phyloP scores from a whole-genome alignment of 1,284 basidiomycete genomes.

The Pisolithus thermaeus region DNA sequence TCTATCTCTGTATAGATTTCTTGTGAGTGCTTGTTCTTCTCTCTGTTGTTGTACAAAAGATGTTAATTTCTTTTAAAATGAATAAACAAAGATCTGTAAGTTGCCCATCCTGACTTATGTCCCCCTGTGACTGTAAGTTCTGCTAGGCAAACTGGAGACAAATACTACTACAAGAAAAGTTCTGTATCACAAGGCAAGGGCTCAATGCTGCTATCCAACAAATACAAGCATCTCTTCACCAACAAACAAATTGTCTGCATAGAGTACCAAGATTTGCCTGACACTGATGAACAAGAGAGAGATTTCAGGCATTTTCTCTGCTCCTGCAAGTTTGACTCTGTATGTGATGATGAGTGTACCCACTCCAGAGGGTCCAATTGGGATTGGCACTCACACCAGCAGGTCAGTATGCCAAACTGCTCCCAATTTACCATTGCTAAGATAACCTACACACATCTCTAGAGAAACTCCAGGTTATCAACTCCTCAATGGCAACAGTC shows the following conservation, averaged over 20 bases:
- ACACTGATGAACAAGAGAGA: conserved; percentile 66
- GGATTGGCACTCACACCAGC: conserved; percentile 75
- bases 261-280: conserved; percentile 58
- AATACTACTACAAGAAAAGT: conserved; percentile 44
- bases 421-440: not conserved
- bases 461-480: conserved; percentile 65
- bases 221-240: conserved; percentile 47
- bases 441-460: not conserved
- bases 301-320: conserved; percentile 54
- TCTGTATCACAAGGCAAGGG: conserved; percentile 7
- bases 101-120: conserved; percentile 1
- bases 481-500: conserved; percentile 46
- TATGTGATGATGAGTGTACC: not conserved
- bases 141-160: conserved; percentile 35
- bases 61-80: not conserved
- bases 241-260: conserved; percentile 70
- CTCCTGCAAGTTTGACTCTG: not conserved
- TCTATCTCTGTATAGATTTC: conserved; percentile 34
- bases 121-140: not conserved
- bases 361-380: conserved; percentile 59
- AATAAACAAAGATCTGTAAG: conserved; percentile 52
- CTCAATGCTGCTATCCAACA: conserved; percentile 39
- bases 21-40: conserved; percentile 33
- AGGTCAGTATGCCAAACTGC: conserved; percentile 24
- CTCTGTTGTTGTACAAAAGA: not conserved